Conservation (phyloP, 2,329 filamentous ascomycete species). For the Fusarium odoratissimum region DNA sequence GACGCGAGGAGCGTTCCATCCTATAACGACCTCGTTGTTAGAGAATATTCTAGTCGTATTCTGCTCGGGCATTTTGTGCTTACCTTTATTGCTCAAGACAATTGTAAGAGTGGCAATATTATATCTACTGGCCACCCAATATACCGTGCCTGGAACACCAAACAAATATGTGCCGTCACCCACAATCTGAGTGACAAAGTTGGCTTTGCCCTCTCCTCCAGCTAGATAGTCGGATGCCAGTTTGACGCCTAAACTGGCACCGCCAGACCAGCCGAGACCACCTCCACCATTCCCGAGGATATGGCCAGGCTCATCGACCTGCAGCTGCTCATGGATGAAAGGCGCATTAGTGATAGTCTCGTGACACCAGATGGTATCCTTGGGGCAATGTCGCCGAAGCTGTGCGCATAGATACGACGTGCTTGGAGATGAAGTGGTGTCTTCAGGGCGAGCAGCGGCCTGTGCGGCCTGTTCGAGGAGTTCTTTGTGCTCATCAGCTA, state of each 20-base stretch:
- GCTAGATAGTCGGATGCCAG: slow-evolving; percentile 62
- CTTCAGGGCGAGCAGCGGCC: neutral
- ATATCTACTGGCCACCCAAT: slow-evolving; percentile 62
- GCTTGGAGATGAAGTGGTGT: neutral
- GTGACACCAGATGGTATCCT: slow-evolving; percentile 73
- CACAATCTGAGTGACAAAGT: slow-evolving; percentile 61
- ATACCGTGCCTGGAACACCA: slow-evolving; percentile 59
- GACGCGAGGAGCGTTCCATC: slow-evolving; percentile 67
- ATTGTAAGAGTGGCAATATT: slow-evolving; percentile 60
- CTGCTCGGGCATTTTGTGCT: neutral
- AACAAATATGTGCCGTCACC: slow-evolving; percentile 64
- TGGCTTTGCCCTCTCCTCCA: slow-evolving; percentile 43
- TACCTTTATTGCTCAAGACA: slow-evolving; percentile 62
- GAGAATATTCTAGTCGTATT: accelerated
- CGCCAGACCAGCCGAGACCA: slow-evolving; percentile 81
- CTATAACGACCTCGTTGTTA: neutral
- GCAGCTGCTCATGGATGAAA: slow-evolving; percentile 75
- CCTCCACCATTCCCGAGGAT: slow-evolving; percentile 84
- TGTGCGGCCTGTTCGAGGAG: neutral
- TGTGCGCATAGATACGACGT: neutral
- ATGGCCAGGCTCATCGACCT: slow-evolving; percentile 71
- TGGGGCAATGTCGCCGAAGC: slow-evolving; percentile 36
- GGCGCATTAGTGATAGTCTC: slow-evolving; percentile 79
- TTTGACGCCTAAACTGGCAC: slow-evolving; percentile 74
- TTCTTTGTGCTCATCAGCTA: neutral